Evolutionary conservation across 2,329 filamentous ascomycete species (phyloP), one percentile per base, ranked within the genome.

Genomic region (Aspergillus tubingensis): DNA sequence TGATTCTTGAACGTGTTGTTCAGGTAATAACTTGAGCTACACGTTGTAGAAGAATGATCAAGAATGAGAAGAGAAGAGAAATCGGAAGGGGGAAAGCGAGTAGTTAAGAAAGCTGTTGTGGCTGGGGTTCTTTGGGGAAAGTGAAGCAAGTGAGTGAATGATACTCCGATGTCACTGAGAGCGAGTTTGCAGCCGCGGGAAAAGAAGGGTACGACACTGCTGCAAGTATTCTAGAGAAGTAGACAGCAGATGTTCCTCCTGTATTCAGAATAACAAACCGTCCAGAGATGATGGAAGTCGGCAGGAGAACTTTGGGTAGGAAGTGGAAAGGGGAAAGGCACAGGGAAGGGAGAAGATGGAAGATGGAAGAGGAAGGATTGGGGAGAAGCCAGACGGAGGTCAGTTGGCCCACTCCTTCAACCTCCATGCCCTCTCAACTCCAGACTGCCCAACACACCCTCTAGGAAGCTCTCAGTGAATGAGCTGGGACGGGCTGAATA

Each of bases 371-470:
- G 50, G 61, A 30, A 62, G 32, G 54, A 56, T 54, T 55, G 25
- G 54, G 32, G 39, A 36, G 54, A 56, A 56, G 44, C 50, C 52
- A 62, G 58, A 62, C 49, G 60, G 58, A 54, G 36, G 54, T 62
- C 60, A 43, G 54, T 57, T 62, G 61, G 61, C 61, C 61, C 61
- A 62, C 61, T 54, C 58, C 27, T 13, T 13, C 32, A 30, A 62
- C 47, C 36, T 41, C 58, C 61, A 60, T 30, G 49, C 44, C 54
- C 54, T 54, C 43, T 54, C 54, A 10, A 41, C 54, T 19, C 43
- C 49, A 51, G 25, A 39, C 30, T 25, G 17, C 61, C 54, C 58
- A 60, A 62, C 61, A 25, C 43, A 17, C 27, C 10, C 10, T 8
- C 23, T 36, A 11, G 23, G 19, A 38, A 44, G 25, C 21, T 49